A percentile compares a stretch with the other conserved stretches of the same genome.
Conservation (phyloP, 1,139 yeast genomes). For the Groenewaldozyma sp. region DNA sequence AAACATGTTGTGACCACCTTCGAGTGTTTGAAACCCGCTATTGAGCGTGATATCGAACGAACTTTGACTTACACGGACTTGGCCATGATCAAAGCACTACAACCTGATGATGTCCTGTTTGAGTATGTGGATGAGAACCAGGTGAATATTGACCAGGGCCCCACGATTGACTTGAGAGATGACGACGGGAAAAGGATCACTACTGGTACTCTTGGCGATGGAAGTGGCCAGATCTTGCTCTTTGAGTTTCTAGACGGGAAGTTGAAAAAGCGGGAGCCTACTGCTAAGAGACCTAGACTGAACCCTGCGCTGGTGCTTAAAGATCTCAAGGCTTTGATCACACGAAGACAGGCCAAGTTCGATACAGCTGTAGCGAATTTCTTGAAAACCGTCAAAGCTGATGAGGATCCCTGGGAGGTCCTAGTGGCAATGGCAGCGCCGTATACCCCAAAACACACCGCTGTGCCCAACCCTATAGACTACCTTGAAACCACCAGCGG, state of each 20-base stretch:
- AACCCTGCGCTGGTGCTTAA: constrained; percentile 23
- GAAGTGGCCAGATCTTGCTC: constrained; percentile 57
- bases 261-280: constrained; percentile 31
- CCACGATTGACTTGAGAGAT: constrained; percentile 9
- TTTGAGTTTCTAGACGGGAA: constrained; percentile 75
- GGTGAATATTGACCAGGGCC: constrained; percentile 13
- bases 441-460: constrained; percentile 36
- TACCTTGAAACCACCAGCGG: constrained; percentile 10
- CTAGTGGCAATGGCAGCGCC: constrained; percentile 32
- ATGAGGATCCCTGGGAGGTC: constrained; percentile 26
- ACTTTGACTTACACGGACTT: constrained; percentile 38
- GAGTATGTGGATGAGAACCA: constrained; percentile 48
- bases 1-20: constrained; percentile 49
- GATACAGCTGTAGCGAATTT: constrained; percentile 30
- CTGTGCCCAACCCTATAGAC: constrained; percentile 17
- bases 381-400: constrained; percentile 17
- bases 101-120: constrained; percentile 61
- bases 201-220: too few relatives aligned
- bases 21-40: constrained; percentile 40
- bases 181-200: constrained; percentile 18
- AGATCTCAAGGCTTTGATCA: constrained; percentile 51
- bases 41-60: constrained; percentile 31
- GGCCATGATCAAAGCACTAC: constrained; percentile 51
- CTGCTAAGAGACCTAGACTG: constrained; percentile 2
- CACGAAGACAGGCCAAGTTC: constrained; percentile 50